Percentiles rank a stretch among this genome's conserved stretches.
Conservation (phyloP, 1,139 yeast species). For the Blastobotrys serpentis region DNA sequence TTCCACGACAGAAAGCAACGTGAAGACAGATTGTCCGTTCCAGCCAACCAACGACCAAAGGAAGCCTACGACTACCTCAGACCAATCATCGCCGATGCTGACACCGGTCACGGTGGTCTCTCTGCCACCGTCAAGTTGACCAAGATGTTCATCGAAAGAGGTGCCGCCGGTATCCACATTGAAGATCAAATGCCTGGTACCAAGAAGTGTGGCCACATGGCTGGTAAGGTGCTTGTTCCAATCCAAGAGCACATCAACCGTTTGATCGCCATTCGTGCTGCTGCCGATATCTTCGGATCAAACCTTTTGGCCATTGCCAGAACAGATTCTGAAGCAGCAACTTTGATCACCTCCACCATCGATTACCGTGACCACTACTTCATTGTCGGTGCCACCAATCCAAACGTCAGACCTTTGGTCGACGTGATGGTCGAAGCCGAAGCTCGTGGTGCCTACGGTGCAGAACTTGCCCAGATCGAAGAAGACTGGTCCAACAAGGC, state of each 20-base stretch:
- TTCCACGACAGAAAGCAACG: constrained; percentile 97
- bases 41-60: constrained; percentile 64
- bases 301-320: constrained; percentile 88
- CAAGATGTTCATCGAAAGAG: constrained; percentile 94
- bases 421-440: constrained; percentile 83
- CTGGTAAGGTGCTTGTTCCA: constrained; percentile 96
- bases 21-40: constrained; percentile 68
- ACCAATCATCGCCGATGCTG: constrained; percentile 96
- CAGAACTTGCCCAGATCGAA: constrained; percentile 69
- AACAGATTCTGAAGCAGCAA: constrained; percentile 97
- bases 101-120: constrained; percentile 98
- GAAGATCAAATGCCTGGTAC: constrained; percentile 99
- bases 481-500: constrained; percentile 81
- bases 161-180: constrained; percentile 98
- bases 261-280: constrained; percentile 88
- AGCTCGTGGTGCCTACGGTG: constrained; percentile 67
- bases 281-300: constrained; percentile 90
- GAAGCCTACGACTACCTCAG: constrained; percentile 75
- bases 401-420: constrained; percentile 69
- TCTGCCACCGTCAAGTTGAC: constrained; percentile 95
- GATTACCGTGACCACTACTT: constrained; percentile 95
- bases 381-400: constrained; percentile 87
- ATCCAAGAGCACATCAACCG: constrained; percentile 96
- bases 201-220: constrained; percentile 98
- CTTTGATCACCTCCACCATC: constrained; percentile 87